Percentiles rank a stretch among this genome's conserved stretches.
These are phyloP conservation scores for Lachnellula suecica DNA, from an alignment of 2,329 filamentous ascomycete species.

Conservation along the genomic window DNA sequence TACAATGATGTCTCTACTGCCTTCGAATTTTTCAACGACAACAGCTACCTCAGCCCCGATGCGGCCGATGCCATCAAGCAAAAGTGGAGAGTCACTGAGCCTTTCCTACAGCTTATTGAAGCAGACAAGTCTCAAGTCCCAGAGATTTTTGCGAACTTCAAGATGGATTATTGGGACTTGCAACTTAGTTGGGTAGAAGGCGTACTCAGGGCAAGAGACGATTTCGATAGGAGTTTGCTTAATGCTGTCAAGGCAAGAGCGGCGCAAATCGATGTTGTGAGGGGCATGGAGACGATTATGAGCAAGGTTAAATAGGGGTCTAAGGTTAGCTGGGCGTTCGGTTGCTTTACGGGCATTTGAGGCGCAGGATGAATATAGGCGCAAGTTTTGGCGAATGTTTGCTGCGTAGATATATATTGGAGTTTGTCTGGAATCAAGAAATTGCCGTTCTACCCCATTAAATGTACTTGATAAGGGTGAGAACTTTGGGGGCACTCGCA, in stretches of 20 bases:
- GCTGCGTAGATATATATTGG: neutral
- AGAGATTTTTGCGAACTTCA: constrained; percentile 80
- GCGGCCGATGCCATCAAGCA: constrained; percentile 76
- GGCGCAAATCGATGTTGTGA: constrained; percentile 78
- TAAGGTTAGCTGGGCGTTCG: neutral
- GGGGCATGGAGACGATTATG: constrained; percentile 92
- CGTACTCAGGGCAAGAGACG: constrained; percentile 81
- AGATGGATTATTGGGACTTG: constrained; percentile 86
- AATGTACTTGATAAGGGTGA: too few relatives aligned
- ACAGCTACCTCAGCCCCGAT: constrained; percentile 60
- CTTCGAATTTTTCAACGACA: constrained; percentile 81
- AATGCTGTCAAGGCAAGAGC: constrained; percentile 84
- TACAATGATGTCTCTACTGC: constrained; percentile 88
- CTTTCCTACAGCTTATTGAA: constrained; percentile 76
- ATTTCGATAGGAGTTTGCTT: constrained; percentile 89
- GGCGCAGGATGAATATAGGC: neutral
- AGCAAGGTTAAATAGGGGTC: constrained; percentile 71
- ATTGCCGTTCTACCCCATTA: too few relatives aligned
- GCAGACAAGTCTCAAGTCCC: constrained; percentile 72
- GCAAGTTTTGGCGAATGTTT: neutral
- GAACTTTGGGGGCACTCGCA: too few relatives aligned
- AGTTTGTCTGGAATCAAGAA: neutral
- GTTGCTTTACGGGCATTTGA: constrained; percentile 12
- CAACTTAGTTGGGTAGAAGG: constrained; percentile 95
- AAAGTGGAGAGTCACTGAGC: constrained; percentile 89